Evolutionary conservation across 306 rosid species (phyloP).

Genomic region (Datisca glomerata): DNA sequence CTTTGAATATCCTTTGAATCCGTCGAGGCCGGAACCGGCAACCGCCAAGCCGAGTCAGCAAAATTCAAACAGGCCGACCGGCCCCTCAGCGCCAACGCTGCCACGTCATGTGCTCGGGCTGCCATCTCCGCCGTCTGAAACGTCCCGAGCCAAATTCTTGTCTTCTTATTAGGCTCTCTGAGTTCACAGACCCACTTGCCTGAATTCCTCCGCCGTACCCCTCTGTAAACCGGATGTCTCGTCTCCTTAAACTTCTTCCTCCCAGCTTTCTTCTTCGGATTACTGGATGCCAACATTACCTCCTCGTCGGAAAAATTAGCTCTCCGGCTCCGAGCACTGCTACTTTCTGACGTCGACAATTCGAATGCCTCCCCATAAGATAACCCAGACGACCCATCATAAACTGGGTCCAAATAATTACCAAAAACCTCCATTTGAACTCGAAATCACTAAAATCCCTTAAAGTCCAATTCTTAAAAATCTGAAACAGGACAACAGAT

Average conservation of each 20-base stretch:
- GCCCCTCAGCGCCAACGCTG: slow-evolving; percentile 49
- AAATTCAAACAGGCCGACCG: slow-evolving; percentile 50
- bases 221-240: slow-evolving; percentile 67
- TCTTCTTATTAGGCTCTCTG: slow-evolving; percentile 65
- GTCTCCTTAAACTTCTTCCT: slow-evolving; percentile 89
- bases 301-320: slow-evolving; percentile 39
- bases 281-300: slow-evolving; percentile 30
- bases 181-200: slow-evolving; percentile 77
- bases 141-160: slow-evolving; percentile 54
- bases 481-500: too few species aligned
- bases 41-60: slow-evolving; percentile 53
- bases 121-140: slow-evolving; percentile 80
- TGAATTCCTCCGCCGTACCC: slow-evolving; percentile 51
- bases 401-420: too few species aligned
- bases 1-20: slow-evolving; percentile 53
- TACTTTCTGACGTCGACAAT: too few species aligned
- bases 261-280: slow-evolving; percentile 75
- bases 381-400: too few species aligned
- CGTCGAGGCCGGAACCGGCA: slow-evolving; percentile 30
- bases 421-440: too few species aligned
- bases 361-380: too few species aligned
- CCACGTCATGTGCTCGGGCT: slow-evolving; percentile 79
- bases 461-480: too few species aligned
- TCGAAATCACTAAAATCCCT: too few species aligned
- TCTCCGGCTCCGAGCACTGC: not conserved